These are phyloP conservation scores for Heterobasidion irregulare DNA, from an alignment of 1,284 basidiomycete genomes.

Conservation along the genomic window DNA sequence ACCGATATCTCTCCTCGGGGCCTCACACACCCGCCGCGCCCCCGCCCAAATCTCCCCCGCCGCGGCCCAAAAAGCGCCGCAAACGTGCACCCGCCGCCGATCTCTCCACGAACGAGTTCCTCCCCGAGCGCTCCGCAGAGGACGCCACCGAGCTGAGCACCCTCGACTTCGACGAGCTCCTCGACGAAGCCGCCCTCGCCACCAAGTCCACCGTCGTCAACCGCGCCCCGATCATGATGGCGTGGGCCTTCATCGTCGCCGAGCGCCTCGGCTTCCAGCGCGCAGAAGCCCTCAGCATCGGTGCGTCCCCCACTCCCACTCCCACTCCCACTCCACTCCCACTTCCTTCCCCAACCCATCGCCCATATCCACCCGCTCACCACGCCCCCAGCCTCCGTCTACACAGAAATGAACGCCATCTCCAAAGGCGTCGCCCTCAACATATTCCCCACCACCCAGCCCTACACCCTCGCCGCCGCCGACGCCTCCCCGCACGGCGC, in stretches of 20 bases:
- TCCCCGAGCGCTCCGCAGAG: conserved; percentile 44
- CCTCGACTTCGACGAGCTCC: conserved; percentile 64
- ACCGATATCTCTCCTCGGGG: too few relatives aligned
- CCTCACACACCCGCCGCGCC: too few relatives aligned
- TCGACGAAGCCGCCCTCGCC: conserved; percentile 63
- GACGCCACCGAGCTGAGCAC: conserved; percentile 41
- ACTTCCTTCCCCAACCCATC: too few relatives aligned
- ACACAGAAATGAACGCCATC: conserved; percentile 87
- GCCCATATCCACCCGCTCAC: not conserved
- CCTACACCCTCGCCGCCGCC: conserved; percentile 19
- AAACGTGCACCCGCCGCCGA: conserved; percentile 31
- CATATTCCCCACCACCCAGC: conserved; percentile 48
- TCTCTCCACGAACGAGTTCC: conserved; percentile 46
- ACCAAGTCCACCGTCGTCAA: conserved; percentile 69
- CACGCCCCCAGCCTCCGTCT: conserved; percentile 63
- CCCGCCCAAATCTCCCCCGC: too few relatives aligned
- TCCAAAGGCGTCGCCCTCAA: conserved; percentile 80
- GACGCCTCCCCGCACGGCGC: conserved; percentile 52
- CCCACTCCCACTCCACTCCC: too few relatives aligned
- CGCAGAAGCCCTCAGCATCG: conserved; percentile 86
- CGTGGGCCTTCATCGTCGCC: conserved; percentile 84
- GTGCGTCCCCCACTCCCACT: conserved; percentile 34
- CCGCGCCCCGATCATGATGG: conserved; percentile 90
- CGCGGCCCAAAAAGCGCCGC: too few relatives aligned
- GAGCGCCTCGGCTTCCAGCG: conserved; percentile 80